Evolutionary conservation across 306 rosid genomes (phyloP), one percentile per base, ranked within the genome.

Genomic region (Lablab purpureus): DNA sequence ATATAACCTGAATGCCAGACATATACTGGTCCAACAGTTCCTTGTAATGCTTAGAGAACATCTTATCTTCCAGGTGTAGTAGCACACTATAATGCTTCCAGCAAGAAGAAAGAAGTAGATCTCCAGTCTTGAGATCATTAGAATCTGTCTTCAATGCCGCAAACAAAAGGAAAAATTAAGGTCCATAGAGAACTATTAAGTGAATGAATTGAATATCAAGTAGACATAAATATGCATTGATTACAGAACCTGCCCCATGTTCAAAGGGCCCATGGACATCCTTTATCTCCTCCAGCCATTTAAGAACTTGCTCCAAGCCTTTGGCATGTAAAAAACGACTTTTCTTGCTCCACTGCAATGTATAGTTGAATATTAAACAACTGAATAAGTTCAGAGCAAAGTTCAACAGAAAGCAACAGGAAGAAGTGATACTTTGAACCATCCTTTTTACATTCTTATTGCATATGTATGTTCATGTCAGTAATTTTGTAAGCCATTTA

Each of bases 31-130:
- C 94, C 83, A 92, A 79, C 81, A 91, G 81, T 69, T 94, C 91
- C 83, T 86, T 84, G 88, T 91, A 87, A 37, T 50, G 85, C 74
- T 82, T 88, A 50, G 89, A 78, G 74, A 88, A 87, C 49, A 78
- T 91, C 40, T 50, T 88, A 81, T 91, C 97, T 87, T 94, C 97
- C 90, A 94, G 84, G 82, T 81, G 84, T 64, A 94, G 84, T 56
- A 94, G 89, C 84, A 80, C 51, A 81, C 89, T 81, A 82, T 92
- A 94, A 84, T 94, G 99, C 89, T 93, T 94, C 99, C 99, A 94
- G 89, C 99, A 94, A 83, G 99, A 94, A 85, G 87, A 87, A 58
- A 94, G 91, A 46, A 94, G 86, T 88, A 89, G 71, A 51, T 85
- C 87, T 80, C 93, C 95, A 66, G 91, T 85, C 84, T 82, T 90